A percentile compares a stretch with the other conserved stretches of the same genome.
Evolutionary conservation across 768 basidiomycete genomes (phyloP).

Genomic region (Asterophora lycoperdoides): DNA sequence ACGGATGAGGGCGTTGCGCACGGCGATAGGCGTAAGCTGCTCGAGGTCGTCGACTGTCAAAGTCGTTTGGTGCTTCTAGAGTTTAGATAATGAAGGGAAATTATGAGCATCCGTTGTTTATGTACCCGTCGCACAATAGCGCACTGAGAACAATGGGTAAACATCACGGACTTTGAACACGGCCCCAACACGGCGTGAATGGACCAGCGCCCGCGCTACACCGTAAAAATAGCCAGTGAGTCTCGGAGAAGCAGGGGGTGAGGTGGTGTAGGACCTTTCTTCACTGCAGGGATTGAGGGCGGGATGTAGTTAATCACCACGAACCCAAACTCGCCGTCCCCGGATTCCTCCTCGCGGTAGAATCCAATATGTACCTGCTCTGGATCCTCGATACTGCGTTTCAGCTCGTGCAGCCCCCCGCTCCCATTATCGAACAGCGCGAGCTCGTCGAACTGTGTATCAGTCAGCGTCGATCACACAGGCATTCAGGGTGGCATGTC

Average conservation of each 20-base stretch:
- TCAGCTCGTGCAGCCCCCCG: slow-evolving; percentile 42
- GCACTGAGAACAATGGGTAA: slow-evolving; percentile 18
- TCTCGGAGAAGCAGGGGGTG: not conserved
- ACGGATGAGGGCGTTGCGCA: slow-evolving; percentile 31
- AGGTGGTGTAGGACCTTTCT: slow-evolving; percentile 24
- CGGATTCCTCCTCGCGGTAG: slow-evolving; percentile 34
- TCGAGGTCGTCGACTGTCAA: slow-evolving; percentile 43
- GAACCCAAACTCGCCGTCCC: slow-evolving; percentile 32
- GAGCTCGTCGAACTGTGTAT: slow-evolving; percentile 33
- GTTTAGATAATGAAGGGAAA: slow-evolving; percentile 18
- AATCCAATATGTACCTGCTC: slow-evolving; percentile 41
- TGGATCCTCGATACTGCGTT: slow-evolving; percentile 36
- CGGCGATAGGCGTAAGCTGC: slow-evolving; percentile 37
- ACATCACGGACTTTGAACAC: slow-evolving; percentile 39
- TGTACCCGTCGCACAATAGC: slow-evolving; percentile 4
- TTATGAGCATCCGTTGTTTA: slow-evolving; percentile 5
- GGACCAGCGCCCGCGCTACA: slow-evolving; percentile 42
- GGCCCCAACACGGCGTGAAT: slow-evolving; percentile 42
- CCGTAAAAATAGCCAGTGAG: slow-evolving; percentile 9
- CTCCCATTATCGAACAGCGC: slow-evolving; percentile 36
- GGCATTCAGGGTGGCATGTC: not conserved
- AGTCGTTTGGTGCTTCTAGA: slow-evolving; percentile 41
- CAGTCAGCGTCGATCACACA: slow-evolving; percentile 2
- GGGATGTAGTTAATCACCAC: slow-evolving; percentile 45
- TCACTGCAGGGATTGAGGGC: slow-evolving; percentile 33